Evolutionary conservation across 805 yeast species (phyloP), one percentile per base, ranked within the genome.

Genomic region (Pichia thaimueangensis): DNA sequence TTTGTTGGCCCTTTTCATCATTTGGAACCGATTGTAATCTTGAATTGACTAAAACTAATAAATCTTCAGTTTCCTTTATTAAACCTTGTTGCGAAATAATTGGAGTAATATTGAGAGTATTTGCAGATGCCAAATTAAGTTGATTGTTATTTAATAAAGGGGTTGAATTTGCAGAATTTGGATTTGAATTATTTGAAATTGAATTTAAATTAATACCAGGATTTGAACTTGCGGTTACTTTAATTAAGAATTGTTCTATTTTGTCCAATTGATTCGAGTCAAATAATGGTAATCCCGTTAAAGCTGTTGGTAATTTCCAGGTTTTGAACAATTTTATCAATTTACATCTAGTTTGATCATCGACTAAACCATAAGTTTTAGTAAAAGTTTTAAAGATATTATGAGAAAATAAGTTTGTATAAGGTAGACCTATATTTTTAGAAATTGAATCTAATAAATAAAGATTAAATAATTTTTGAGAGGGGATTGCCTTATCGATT

Each of bases 361-460:
- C 82, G 30, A 86, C 91, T 42, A 82, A 65, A n/a, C 86, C 73
- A 58, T 85, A 93, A 3, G 88, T 81, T 48, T 77, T 79, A 21
- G 84, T 79, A 62, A 83, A 91, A 3, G 85, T 67, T 50, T 73
- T 75, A 64, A 74, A 82, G 36, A 88, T 65, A 48, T 80, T 79
- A 49, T 77, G 70, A 40, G 89, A 82, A 58, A 93, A 78, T 39
- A 85, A 60, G 6, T 79, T 70, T n/a, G 87, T 85, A 60, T 91
- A 93, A 2, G 97, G 97, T 47, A 80, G 74, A 8, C 97, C 96
- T 25, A 86, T 81, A 55, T 82, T 86, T 62, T 93, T 93, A 64
- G 91, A 84, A 37, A 93, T 84, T 15, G 97, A 88, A 61, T 93
- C 97, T 43, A 93, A 64, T 35, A 91, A 70, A 58, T 91, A 93